Percentiles rank a stretch among this genome's conserved stretches.
phyloP scores from a whole-genome alignment of 495 filamentous ascomycete species.

The Lentithecium fluviatile region DNA sequence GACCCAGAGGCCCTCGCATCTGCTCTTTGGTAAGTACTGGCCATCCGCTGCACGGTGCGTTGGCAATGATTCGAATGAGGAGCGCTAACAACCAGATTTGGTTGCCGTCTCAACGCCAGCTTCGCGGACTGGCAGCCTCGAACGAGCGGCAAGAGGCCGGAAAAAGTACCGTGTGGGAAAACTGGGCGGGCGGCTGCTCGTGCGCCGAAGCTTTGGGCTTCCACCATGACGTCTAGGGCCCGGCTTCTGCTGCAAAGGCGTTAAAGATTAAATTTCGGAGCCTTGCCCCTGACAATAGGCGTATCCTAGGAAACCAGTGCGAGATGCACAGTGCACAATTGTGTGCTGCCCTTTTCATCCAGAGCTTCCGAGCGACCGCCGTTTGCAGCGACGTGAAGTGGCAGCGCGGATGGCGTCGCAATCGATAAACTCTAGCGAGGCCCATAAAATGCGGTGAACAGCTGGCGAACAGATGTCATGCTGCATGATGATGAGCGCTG shows the following conservation, averaged over 20 bases:
- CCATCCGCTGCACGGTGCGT: constrained; percentile 27
- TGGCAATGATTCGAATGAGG: constrained; percentile 25
- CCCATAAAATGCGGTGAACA: constrained; percentile 18
- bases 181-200: constrained; percentile 4
- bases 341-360: neutral
- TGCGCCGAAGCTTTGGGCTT: neutral
- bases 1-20: neutral
- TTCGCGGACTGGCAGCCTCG: neutral
- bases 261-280: neutral
- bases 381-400: neutral
- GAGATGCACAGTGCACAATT: constrained; percentile 3
- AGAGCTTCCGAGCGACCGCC: neutral
- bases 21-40: constrained; percentile 16
- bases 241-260: constrained; percentile 3
- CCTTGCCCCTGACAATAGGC: neutral
- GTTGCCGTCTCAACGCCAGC: constrained; percentile 21
- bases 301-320: constrained; percentile 6
- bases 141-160: neutral
- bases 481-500: constrained; percentile 10
- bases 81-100: constrained; percentile 11
- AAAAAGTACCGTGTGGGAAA: neutral
- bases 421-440: neutral
- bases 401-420: neutral
- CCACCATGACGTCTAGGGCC: constrained; percentile 11
- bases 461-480: constrained; percentile 24